Percentiles rank a stretch among this genome's conserved stretches.
These are phyloP conservation scores for Yamadazyma insecticola DNA, from an alignment of 805 yeast species.

Conservation along the genomic window DNA sequence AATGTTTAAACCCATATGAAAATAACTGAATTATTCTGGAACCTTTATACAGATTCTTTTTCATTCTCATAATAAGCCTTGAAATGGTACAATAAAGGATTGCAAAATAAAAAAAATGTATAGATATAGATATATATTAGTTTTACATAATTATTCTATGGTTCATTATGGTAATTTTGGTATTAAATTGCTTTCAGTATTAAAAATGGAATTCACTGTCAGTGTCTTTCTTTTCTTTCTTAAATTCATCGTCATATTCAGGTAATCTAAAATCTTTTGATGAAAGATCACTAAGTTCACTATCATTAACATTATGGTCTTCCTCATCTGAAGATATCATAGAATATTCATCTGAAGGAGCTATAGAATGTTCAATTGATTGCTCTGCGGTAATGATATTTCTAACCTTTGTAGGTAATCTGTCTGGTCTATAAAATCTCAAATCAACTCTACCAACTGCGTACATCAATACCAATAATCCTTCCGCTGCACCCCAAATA, in stretches of 20 bases:
- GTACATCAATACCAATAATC: slow-evolving; percentile 49
- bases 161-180: too few species aligned
- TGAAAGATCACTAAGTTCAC: slow-evolving; percentile 9
- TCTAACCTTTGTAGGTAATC: slow-evolving; percentile 34
- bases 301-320: slow-evolving; percentile 7
- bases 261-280: slow-evolving; percentile 8
- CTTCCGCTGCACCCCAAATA: slow-evolving; percentile 64
- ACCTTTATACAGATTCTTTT: too few species aligned
- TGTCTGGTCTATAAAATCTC: slow-evolving; percentile 75
- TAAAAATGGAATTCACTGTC: slow-evolving; percentile 22
- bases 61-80: too few species aligned
- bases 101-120: too few species aligned
- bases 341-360: slow-evolving; percentile 7
- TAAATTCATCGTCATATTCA: slow-evolving; percentile 11
- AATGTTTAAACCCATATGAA: too few species aligned
- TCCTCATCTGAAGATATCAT: too few species aligned
- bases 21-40: too few species aligned
- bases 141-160: too few species aligned
- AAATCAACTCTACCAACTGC: slow-evolving; percentile 64
- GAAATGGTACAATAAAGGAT: too few species aligned
- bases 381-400: slow-evolving; percentile 39
- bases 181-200: too few species aligned
- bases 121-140: too few species aligned
- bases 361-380: slow-evolving; percentile 12
- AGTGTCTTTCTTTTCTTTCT: slow-evolving; percentile 13